Evolutionary conservation across 805 yeast genomes (phyloP).

Genomic region (Saccharomycopsis sp.): DNA sequence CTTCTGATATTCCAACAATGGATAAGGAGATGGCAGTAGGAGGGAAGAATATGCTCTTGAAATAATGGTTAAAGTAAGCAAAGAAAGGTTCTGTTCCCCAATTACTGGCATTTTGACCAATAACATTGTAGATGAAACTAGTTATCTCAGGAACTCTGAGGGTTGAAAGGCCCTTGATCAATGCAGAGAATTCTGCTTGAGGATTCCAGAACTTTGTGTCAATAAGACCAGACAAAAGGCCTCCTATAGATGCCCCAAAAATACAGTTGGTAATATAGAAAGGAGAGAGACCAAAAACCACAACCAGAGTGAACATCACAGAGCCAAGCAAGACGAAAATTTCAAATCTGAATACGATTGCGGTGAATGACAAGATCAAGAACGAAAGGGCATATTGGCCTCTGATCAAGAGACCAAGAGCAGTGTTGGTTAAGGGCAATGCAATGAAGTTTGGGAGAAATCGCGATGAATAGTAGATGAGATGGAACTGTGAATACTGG

Average conservation of each 20-base stretch:
- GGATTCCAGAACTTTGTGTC: conserved; percentile 89
- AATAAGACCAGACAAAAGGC: conserved; percentile 38
- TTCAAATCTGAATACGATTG: conserved; percentile 70
- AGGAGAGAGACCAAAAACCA: conserved; percentile 41
- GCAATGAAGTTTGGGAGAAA: conserved; percentile 85
- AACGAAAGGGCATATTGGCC: conserved; percentile 47
- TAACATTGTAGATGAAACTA: conserved; percentile 66
- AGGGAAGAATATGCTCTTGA: conserved; percentile 29
- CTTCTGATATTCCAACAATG: conserved; percentile 69
- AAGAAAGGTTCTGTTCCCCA: conserved; percentile 84
- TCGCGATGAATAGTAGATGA: conserved; percentile 73
- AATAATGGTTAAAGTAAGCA: conserved; percentile 53
- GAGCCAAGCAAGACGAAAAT: conserved; percentile 48
- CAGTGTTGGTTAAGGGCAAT: conserved; percentile 61
- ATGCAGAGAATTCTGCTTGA: conserved; percentile 62
- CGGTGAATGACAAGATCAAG: conserved; percentile 50
- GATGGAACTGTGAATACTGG: conserved; percentile 66
- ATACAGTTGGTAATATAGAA: conserved; percentile 34
- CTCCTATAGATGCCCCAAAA: conserved; percentile 49
- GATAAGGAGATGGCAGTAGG: conserved; percentile 73
- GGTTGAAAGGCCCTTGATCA: conserved; percentile 28
- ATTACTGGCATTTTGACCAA: conserved; percentile 62
- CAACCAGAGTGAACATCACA: conserved; percentile 40
- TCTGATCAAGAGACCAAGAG: conserved; percentile 42
- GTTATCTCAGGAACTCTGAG: conserved; percentile 66